phyloP scores from a whole-genome alignment of 148 eudicot genomes.

The Cornus kousa region DNA sequence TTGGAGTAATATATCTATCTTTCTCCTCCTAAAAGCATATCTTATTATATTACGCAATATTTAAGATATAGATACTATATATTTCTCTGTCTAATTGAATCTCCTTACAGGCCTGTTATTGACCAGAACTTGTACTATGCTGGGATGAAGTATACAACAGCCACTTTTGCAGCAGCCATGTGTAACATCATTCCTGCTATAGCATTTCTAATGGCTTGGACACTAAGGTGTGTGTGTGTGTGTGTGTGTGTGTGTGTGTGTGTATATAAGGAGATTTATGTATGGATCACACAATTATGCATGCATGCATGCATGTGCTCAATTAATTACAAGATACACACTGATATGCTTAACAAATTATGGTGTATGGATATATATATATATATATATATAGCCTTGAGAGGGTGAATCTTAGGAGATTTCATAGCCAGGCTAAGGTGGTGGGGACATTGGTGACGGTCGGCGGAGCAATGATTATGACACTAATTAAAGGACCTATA shows the following conservation, averaged over 20 bases:
- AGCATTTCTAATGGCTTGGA: slow-evolving; percentile 80
- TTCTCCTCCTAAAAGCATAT: background rate
- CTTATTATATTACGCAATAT: background rate
- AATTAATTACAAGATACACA: too few relatives aligned
- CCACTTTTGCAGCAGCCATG: slow-evolving; percentile 67
- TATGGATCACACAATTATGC: too few relatives aligned
- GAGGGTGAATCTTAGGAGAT: slow-evolving; percentile 46
- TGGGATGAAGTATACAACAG: slow-evolving; percentile 74
- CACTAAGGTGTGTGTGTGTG: slow-evolving; percentile 35
- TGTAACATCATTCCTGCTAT: slow-evolving; percentile 70
- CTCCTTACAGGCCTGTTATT: slow-evolving; percentile 57
- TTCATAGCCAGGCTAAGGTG: slow-evolving; percentile 68
- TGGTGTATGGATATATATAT: too few relatives aligned
- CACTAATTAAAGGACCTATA: slow-evolving; percentile 50
- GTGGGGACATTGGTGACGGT: slow-evolving; percentile 72
- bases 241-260: background rate
- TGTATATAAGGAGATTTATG: slow-evolving; percentile 14
- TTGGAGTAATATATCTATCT: slow-evolving; percentile 47
- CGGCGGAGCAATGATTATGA: slow-evolving; percentile 86
- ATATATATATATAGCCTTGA: slow-evolving; percentile 51
- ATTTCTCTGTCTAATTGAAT: too few relatives aligned
- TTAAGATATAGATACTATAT: background rate
- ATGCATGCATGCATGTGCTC: background rate
- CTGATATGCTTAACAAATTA: too few relatives aligned
- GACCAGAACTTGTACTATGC: slow-evolving; percentile 79